Percentiles rank a stretch among this genome's conserved stretches.
These are phyloP conservation scores for Agaricus bisporus DNA, from an alignment of 768 basidiomycete genomes.

Conservation along the genomic window DNA sequence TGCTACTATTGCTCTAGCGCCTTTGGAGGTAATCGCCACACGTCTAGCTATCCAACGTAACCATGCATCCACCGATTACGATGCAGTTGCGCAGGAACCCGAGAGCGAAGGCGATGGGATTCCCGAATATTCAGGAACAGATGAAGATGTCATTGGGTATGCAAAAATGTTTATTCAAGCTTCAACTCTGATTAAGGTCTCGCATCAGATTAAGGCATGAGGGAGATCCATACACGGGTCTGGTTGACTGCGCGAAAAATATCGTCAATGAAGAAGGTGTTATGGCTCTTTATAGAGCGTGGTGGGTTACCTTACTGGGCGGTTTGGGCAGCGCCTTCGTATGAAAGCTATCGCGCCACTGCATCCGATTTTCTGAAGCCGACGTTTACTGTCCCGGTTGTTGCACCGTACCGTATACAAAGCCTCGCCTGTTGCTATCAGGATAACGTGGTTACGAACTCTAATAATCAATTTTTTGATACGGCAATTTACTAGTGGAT, in stretches of 20 bases:
- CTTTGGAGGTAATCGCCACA: conserved; percentile 75
- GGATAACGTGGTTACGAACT: neutral
- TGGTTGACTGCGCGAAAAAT: conserved; percentile 69
- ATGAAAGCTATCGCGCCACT: conserved; percentile 17
- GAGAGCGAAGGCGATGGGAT: conserved; percentile 57
- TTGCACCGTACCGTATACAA: neutral
- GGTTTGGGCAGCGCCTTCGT: conserved; percentile 51
- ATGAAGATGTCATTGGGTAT: conserved; percentile 85
- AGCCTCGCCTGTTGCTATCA: neutral
- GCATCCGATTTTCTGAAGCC: neutral
- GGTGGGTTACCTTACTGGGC: conserved; percentile 77
- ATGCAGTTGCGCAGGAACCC: conserved; percentile 69
- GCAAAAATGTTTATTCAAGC: conserved; percentile 16
- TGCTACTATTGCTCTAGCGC: conserved; percentile 57
- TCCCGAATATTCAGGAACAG: conserved; percentile 57
- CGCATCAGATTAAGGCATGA: conserved; percentile 59
- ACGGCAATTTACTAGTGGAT: neutral
- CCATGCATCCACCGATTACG: conserved; percentile 68
- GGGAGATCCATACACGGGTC: conserved; percentile 70
- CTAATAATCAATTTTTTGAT: neutral
- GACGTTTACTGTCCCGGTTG: neutral
- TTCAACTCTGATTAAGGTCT: neutral
- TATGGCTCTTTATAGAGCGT: conserved; percentile 69
- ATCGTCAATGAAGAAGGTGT: conserved; percentile 79
- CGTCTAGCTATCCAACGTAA: conserved; percentile 82